Percentiles rank a stretch among this genome's conserved stretches.
These are phyloP conservation scores for Wolfiporia cocos DNA, from an alignment of 1,284 basidiomycete species.

Conservation along the genomic window DNA sequence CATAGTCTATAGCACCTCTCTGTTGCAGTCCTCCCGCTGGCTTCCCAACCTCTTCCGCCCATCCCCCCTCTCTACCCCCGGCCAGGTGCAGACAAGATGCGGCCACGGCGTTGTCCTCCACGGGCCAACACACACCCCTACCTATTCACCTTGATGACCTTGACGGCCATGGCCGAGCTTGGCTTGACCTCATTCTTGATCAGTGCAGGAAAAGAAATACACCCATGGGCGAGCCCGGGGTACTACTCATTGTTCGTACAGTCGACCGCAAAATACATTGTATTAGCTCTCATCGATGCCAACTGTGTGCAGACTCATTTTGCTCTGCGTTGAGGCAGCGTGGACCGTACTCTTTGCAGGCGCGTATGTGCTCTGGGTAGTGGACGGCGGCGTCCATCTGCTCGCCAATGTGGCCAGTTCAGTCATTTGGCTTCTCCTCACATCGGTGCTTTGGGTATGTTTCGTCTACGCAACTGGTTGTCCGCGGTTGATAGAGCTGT, in stretches of 20 bases:
- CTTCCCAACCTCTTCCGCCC: slow-evolving; percentile 1
- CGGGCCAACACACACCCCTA: slow-evolving; percentile 60
- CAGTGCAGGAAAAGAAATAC: slow-evolving; percentile 52
- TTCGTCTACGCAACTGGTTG: too few relatives aligned
- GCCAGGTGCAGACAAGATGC: slow-evolving; percentile 12
- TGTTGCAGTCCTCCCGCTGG: slow-evolving; percentile 5
- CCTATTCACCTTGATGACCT: slow-evolving; percentile 62
- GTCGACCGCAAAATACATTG: slow-evolving; percentile 1
- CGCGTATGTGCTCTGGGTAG: slow-evolving; percentile 64
- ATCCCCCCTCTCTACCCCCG: slow-evolving; percentile 9
- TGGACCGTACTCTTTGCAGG: slow-evolving; percentile 69
- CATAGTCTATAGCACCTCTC: too few relatives aligned
- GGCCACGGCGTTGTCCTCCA: slow-evolving; percentile 19
- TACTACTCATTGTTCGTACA: slow-evolving; percentile 61
- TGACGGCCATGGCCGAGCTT: slow-evolving; percentile 62
- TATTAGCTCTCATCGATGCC: not conserved
- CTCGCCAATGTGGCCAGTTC: slow-evolving; percentile 72
- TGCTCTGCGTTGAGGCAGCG: slow-evolving; percentile 59
- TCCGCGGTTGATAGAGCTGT: too few relatives aligned
- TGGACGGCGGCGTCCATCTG: slow-evolving; percentile 57
- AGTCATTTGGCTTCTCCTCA: slow-evolving; percentile 63
- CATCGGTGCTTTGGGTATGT: slow-evolving; percentile 60
- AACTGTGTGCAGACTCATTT: slow-evolving; percentile 33
- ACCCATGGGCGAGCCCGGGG: slow-evolving; percentile 50
- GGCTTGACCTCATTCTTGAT: slow-evolving; percentile 68